A percentile compares a stretch with the other conserved stretches of the same genome.
Conservation (phyloP, 371 early-diverging fungal genomes). For the Rhizopus microsporus region DNA sequence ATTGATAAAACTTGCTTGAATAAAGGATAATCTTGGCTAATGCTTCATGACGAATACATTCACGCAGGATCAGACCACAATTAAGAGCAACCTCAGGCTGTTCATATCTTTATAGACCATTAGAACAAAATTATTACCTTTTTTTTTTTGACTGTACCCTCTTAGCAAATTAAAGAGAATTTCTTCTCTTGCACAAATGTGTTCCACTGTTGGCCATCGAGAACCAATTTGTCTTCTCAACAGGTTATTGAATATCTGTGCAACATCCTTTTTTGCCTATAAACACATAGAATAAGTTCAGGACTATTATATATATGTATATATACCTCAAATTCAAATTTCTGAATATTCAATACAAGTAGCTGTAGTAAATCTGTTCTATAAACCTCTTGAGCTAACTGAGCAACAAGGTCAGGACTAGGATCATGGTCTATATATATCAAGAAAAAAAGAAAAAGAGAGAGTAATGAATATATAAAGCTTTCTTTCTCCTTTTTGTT, state of each 20-base stretch:
- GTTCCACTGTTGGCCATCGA: conserved; percentile 95
- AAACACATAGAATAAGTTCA: conserved; percentile 5
- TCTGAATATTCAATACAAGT: conserved; percentile 81
- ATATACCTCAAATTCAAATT: conserved; percentile 91
- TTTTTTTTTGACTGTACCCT: conserved; percentile 59
- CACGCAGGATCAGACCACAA: conserved; percentile 96
- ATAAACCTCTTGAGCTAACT: conserved; percentile 94
- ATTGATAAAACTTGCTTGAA: conserved; percentile 85
- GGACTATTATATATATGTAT: neutral
- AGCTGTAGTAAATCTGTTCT: conserved; percentile 83
- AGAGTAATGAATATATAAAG: neutral
- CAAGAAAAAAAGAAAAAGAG: neutral
- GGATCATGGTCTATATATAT: conserved; percentile 77
- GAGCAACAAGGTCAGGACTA: conserved; percentile 88
- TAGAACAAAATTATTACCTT: neutral
- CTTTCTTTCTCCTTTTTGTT: neutral
- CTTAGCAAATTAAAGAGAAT: conserved; percentile 78
- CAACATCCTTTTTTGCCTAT: conserved; percentile 95
- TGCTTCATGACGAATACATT: conserved; percentile 93
- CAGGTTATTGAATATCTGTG: conserved; percentile 95
- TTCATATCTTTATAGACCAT: conserved; percentile 68
- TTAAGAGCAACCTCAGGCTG: conserved; percentile 94
- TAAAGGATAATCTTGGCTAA: conserved; percentile 84
- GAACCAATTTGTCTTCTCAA: conserved; percentile 93
- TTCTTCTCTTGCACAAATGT: conserved; percentile 80